phyloP scores from a whole-genome alignment of 2,329 filamentous ascomycete genomes.

The Colletotrichum paranaense region DNA sequence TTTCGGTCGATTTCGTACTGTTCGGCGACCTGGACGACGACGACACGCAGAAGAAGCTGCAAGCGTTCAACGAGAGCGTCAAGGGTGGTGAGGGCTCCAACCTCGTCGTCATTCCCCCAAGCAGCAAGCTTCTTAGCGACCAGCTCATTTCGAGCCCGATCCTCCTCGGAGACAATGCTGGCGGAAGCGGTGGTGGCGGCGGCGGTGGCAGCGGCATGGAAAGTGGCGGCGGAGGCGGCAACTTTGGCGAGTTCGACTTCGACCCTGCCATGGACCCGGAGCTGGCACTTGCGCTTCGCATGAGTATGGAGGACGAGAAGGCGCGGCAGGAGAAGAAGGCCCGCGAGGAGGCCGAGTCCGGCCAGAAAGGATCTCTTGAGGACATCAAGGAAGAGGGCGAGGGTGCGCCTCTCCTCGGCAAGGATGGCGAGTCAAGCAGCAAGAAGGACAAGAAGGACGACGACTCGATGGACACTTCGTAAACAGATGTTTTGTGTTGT shows the following conservation, averaged over 20 bases:
- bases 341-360: slow-evolving; percentile 77
- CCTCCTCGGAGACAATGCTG: slow-evolving; percentile 80
- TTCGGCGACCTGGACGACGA: slow-evolving; percentile 95
- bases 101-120: slow-evolving; percentile 89
- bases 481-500: slow-evolving; percentile 39
- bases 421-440: slow-evolving; percentile 61
- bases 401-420: slow-evolving; percentile 72
- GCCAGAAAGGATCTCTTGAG: slow-evolving; percentile 81
- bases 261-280: slow-evolving; percentile 94
- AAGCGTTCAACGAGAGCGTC: slow-evolving; percentile 92
- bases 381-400: slow-evolving; percentile 85
- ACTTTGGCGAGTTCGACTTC: slow-evolving; percentile 81
- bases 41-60: slow-evolving; percentile 89
- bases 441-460: slow-evolving; percentile 58
- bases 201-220: slow-evolving; percentile 66
- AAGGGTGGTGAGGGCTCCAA: slow-evolving; percentile 93
- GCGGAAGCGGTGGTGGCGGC: slow-evolving; percentile 59
- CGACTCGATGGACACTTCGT: slow-evolving; percentile 94
- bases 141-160: slow-evolving; percentile 91
- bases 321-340: slow-evolving; percentile 89
- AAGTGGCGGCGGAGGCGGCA: slow-evolving; percentile 66
- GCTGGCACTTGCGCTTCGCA: slow-evolving; percentile 90
- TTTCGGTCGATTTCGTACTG: slow-evolving; percentile 92
- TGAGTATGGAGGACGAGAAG: slow-evolving; percentile 99
- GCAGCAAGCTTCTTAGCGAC: slow-evolving; percentile 91